phyloP scores from a whole-genome alignment of 495 filamentous ascomycete species.

The Daldinia childiae region DNA sequence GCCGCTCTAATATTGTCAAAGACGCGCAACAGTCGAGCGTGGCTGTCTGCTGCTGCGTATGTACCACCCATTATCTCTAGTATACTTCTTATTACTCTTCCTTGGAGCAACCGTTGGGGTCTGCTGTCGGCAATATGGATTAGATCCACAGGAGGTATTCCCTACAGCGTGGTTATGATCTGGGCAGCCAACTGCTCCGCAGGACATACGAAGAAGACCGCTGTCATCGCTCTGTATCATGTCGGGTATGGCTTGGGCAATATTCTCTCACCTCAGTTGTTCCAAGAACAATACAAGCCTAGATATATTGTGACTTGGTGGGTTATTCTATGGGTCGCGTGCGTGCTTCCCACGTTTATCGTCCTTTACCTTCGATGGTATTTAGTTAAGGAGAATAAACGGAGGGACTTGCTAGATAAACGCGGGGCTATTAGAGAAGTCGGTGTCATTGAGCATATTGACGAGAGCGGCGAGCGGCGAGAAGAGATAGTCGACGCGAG shows the following conservation, averaged over 20 bases:
- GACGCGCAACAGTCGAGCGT: conserved; percentile 53
- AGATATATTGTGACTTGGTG: conserved; percentile 53
- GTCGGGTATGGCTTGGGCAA: conserved; percentile 54
- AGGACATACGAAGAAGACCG: conserved; percentile 57
- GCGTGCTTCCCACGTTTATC: conserved; percentile 36
- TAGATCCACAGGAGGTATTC: conserved; percentile 50
- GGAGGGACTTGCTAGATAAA: conserved; percentile 46
- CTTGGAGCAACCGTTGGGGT: conserved; percentile 53
- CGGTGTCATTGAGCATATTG: conserved; percentile 49
- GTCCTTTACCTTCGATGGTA: conserved; percentile 45
- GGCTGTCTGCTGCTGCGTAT: conserved; percentile 49
- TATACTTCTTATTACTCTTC: conserved; percentile 51
- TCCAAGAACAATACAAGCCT: conserved; percentile 48
- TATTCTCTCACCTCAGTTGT: conserved; percentile 48
- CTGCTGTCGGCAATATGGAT: conserved; percentile 53
- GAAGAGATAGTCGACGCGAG: conserved; percentile 51
- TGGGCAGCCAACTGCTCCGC: conserved; percentile 48
- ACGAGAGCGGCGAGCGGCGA: conserved; percentile 45
- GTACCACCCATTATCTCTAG: conserved; percentile 46
- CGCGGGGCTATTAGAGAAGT: conserved; percentile 38
- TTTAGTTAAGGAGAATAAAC: conserved; percentile 48
- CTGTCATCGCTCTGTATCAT: conserved; percentile 56
- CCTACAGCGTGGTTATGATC: conserved; percentile 55
- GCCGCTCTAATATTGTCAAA: conserved; percentile 44
- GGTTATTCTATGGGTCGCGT: conserved; percentile 53